Base-by-base conservation (phyloP, 768 basidiomycete species). In the Nidularia pulvinata region DNA sequence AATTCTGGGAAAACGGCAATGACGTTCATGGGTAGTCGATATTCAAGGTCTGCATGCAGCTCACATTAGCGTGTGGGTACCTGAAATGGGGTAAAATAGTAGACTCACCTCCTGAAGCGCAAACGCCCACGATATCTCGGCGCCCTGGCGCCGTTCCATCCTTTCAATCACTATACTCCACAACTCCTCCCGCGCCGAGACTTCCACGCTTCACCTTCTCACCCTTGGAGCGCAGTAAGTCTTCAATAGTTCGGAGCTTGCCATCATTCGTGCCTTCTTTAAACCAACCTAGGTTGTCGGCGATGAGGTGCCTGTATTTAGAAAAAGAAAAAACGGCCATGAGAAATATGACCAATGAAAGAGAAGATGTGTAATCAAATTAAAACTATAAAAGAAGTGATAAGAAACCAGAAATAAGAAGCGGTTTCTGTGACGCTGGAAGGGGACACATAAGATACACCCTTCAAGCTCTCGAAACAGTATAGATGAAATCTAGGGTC, bases 251-350 rank as follows among this genome's bases (percentile, higher is more conserved):
- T 52, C 76, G 81, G 25, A 89, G 68, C 55, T 82, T 85, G 5
- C 91, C 91, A 4, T 84, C 84, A 55, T 84, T 70, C 5, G 89
- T 93, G 55, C 74, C 80, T 32, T 94, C 91, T 61, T 91, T 86
- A 74, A 96, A 96, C 94, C 94, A 96, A 1, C 89, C 90, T 10
- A 96, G 70, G 61, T 96, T 87, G 64, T 96, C 94, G 4, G 94
- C 94, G 59, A 94, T 92, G 7, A 95, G 72, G 67, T 93, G 90
- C 33, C 90, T 92, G 56, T 22, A 25, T 25, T 25, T 25, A 2
- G 1, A 25, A 25, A 35, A 51, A 16, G 32, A 22, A 43, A n/a
- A 4, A 39, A 30, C 16, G 14, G 48, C 11, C 16, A 4, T 42
- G 37, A 42, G 37, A 16, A 11, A 42, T 42, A 42, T 16, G 16